These are phyloP conservation scores for Dichomitus squalens DNA, from an alignment of 1,284 basidiomycete species.

Conservation along the genomic window DNA sequence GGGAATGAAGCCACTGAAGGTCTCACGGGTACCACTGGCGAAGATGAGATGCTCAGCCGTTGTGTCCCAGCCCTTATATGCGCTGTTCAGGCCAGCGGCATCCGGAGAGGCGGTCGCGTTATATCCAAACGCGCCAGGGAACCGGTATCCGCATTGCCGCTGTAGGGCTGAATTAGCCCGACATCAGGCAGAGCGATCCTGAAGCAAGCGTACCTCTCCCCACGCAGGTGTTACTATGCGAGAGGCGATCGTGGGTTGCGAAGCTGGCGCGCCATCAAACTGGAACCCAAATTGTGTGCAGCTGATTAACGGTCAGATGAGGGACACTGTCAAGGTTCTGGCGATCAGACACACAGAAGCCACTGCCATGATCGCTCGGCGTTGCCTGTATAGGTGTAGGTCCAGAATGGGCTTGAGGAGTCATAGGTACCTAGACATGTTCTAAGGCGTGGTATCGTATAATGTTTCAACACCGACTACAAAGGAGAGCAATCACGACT, in stretches of 20 bases:
- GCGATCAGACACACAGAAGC: conserved; percentile 46
- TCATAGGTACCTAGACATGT: conserved; percentile 62
- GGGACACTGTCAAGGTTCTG: neutral
- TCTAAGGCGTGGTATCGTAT: conserved; percentile 37
- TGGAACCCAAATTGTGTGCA: conserved; percentile 68
- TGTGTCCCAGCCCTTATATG: conserved; percentile 63
- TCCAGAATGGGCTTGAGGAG: conserved; percentile 45
- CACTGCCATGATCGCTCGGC: conserved; percentile 55
- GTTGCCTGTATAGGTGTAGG: conserved; percentile 52
- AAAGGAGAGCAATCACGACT: conserved; percentile 11
- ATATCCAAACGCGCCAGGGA: conserved; percentile 48
- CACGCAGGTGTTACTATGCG: conserved; percentile 55
- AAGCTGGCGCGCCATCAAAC: conserved; percentile 54
- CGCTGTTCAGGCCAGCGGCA: conserved; percentile 42
- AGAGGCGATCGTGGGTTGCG: conserved; percentile 51
- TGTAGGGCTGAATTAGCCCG: conserved; percentile 25
- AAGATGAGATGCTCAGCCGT: conserved; percentile 60
- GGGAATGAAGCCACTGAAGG: neutral
- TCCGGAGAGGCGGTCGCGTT: conserved; percentile 32
- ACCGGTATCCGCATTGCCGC: conserved; percentile 63
- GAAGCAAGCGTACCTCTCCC: conserved; percentile 45
- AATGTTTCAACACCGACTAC: too few relatives aligned
- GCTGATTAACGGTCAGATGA: conserved; percentile 31
- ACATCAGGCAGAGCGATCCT: conserved; percentile 15
- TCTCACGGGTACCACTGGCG: conserved; percentile 64